Conservation (phyloP, 768 basidiomycete genomes). For the Coprinopsis marcescibilis region DNA sequence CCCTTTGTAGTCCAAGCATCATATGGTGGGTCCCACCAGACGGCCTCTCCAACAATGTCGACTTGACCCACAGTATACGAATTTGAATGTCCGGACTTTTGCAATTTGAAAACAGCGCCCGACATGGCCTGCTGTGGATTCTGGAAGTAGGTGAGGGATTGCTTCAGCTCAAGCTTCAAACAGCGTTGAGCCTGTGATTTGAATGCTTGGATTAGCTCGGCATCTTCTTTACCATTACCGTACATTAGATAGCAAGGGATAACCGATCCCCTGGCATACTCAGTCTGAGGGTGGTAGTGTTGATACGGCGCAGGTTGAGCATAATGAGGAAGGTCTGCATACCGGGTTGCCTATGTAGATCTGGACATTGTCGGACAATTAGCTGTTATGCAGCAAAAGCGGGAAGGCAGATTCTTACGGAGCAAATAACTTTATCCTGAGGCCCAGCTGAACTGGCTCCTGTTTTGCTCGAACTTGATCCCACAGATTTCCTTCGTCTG, state of each 20-base stretch:
- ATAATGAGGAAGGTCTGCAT: neutral
- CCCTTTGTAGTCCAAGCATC: neutral
- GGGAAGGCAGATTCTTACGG: neutral
- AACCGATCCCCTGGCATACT: constrained; percentile 3
- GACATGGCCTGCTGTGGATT: neutral
- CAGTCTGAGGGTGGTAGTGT: neutral
- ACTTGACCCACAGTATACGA: neutral
- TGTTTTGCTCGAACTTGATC: neutral
- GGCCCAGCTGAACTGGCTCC: neutral
- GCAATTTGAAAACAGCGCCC: neutral
- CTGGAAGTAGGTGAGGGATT: no score
- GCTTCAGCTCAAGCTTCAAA: no score
- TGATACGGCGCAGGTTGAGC: neutral
- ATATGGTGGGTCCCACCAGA: constrained; percentile 4
- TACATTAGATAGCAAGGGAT: constrained; percentile 10
- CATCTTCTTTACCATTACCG: neutral
- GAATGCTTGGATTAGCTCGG: neutral
- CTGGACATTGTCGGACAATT: neutral
- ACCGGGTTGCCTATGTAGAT: constrained; percentile 7
- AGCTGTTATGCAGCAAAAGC: neutral
- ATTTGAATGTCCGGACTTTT: neutral
- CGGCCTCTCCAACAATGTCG: neutral
- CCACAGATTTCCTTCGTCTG: neutral
- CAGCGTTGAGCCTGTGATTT: neutral
- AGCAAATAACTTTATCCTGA: constrained; percentile 5